Conservation (phyloP, 345 rosid species). For the Acer negundo region DNA sequence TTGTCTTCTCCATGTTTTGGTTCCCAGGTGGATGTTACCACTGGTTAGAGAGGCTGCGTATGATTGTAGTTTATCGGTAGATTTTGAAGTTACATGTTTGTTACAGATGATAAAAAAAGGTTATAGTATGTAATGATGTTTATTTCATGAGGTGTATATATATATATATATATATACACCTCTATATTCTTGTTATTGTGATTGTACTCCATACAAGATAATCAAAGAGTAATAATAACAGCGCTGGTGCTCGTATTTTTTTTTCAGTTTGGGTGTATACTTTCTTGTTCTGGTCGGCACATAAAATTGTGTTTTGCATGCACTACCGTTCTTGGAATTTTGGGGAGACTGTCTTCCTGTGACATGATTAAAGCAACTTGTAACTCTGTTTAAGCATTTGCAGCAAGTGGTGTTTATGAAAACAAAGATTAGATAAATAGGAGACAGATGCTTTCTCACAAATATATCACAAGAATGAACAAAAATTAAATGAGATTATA, state of each 20-base stretch:
- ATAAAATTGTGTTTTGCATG: no score
- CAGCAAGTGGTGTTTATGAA: no score
- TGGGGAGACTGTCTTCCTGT: no score
- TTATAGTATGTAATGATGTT: not conserved
- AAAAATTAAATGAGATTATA: no score
- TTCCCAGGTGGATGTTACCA: constrained; percentile 19
- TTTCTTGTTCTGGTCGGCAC: no score
- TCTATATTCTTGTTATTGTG: constrained; percentile 20
- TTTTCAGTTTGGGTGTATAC: not conserved
- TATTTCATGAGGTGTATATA: not conserved
- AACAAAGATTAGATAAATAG: no score
- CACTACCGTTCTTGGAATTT: no score
- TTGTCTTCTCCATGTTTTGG: not conserved
- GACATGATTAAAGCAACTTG: no score
- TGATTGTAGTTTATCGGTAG: not conserved
- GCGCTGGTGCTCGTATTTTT: not conserved
- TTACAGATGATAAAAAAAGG: not conserved
- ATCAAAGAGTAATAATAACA: constrained; percentile 1
- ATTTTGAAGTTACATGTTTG: constrained; percentile 5
- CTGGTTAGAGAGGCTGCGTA: not conserved
- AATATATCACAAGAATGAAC: no score
- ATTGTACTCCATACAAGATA: constrained; percentile 1
- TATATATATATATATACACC: not conserved
- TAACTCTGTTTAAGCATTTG: no score
- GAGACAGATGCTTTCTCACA: no score